Base-by-base conservation (phyloP, 768 basidiomycete species). In the Pleurotus ostreatus region DNA sequence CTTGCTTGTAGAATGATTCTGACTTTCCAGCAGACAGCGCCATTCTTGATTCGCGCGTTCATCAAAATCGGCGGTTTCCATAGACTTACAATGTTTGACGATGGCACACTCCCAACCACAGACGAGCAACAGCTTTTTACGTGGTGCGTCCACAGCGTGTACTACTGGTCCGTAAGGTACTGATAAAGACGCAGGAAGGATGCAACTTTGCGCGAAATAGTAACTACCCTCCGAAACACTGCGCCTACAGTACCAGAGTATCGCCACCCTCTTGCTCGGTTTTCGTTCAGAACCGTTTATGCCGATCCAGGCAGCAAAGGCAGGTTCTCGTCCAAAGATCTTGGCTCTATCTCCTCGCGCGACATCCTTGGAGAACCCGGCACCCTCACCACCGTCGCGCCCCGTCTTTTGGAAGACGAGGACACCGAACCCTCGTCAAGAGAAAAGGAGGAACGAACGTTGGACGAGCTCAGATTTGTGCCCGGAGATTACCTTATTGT, bases 361-460 rank as follows among this genome's bases (percentile, higher is more conserved):
- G 92, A 92, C 70, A 88, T 92, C 60, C 80, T 91, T 2, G 89
- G 89, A 47, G 90, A 91, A 67, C 86, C 88, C 3, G 89, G 89
- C 34, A 69, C 84, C 1, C 67, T 88, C 18, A 74, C 78, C 40
- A 68, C 67, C 12, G 73, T 82, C 5, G 87, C 88, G 0, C 78
- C 85, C 0, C 79, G 86, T 2, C 75, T 91, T 2, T 69, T 84
- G 18, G 80, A 83, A 45, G 85, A 85, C 57, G 56, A 61, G 0
- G 78, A 77, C 23, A 63, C 66, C 1, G 60, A 69, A 39, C 65
- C 63, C 7, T 74, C 68, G 1, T 80, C 82, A 44, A 71, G 78
- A 20, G 80, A 81, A 65, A 78, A 75, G 55, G 83, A 85, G 49
- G 85, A 89, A 60, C 75, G 87, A 25, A 89, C 88, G 13, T 77